phyloP scores from a whole-genome alignment of 441 rosid genomes.

The Adansonia gregorii region DNA sequence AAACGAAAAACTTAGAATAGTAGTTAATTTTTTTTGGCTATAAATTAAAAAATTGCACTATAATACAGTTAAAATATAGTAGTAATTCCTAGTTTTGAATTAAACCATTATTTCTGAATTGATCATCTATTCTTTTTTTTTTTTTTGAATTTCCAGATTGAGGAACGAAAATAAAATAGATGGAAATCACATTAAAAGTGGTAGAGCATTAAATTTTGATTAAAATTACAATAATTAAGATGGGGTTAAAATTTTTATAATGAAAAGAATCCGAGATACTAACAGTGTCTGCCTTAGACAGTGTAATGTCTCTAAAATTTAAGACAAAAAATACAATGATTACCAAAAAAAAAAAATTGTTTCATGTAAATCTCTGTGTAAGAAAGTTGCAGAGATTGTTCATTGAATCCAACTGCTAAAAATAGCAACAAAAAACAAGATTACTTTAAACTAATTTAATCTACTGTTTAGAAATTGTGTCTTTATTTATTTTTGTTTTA shows the following conservation, averaged over 20 bases:
- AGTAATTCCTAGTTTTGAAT: not conserved
- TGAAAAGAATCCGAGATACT: not conserved
- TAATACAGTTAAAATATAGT: not conserved
- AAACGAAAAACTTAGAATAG: slow-evolving; percentile 17
- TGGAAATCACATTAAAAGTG: not conserved
- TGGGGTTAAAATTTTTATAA: too few relatives aligned
- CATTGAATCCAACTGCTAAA: slow-evolving; percentile 30
- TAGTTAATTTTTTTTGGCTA: not conserved
- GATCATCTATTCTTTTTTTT: not conserved
- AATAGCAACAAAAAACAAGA: not conserved
- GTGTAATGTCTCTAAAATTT: slow-evolving; percentile 46
- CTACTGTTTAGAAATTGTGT: not conserved
- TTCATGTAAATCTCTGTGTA: slow-evolving; percentile 32
- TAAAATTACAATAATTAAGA: too few relatives aligned
- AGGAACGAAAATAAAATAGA: not conserved
- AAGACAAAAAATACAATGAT: slow-evolving; percentile 34
- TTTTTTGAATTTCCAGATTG: not conserved
- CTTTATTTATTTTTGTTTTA: not conserved
- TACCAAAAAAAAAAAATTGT: slow-evolving; percentile 10
- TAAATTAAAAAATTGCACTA: not conserved
- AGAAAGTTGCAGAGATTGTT: slow-evolving; percentile 19
- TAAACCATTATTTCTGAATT: not conserved
- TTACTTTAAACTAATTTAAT: slow-evolving; percentile 7
- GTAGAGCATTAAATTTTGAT: too few relatives aligned
- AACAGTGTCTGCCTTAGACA: slow-evolving; percentile 38